phyloP scores from a whole-genome alignment of 2,329 filamentous ascomycete genomes.

The Kalmusia sp. region DNA sequence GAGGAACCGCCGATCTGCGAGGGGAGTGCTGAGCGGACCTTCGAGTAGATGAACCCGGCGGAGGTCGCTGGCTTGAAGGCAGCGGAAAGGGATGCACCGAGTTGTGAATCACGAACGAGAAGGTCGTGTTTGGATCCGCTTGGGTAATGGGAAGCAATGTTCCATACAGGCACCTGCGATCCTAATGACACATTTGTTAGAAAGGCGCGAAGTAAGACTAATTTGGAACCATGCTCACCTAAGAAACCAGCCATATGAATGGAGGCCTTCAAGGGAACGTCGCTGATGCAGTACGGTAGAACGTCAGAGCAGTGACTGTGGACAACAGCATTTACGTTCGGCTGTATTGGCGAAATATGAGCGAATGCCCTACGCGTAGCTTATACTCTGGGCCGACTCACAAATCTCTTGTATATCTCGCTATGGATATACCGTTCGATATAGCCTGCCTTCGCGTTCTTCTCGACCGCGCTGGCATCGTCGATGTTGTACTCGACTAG shows the following conservation, averaged over 20 bases:
- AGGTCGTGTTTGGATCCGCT: constrained; percentile 42
- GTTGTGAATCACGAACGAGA: constrained; percentile 39
- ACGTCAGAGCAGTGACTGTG: constrained; percentile 53
- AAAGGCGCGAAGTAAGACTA: not conserved
- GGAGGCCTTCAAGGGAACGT: constrained; percentile 46
- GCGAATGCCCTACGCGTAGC: not conserved
- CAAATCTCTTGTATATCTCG: constrained; percentile 54
- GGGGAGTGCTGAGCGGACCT: constrained; percentile 45
- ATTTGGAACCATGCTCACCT: constrained; percentile 28
- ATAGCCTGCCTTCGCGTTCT: constrained; percentile 43
- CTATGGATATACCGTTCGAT: constrained; percentile 55
- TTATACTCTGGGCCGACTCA: not conserved
- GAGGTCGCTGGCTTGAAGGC: constrained; percentile 47
- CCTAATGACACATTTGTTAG: constrained; percentile 23
- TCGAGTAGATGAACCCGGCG: constrained; percentile 46
- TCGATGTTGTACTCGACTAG: constrained; percentile 54
- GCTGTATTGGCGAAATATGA: constrained; percentile 7
- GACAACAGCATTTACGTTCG: constrained; percentile 51
- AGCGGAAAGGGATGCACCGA: constrained; percentile 45
- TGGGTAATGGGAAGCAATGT: constrained; percentile 36
- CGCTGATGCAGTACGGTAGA: constrained; percentile 51
- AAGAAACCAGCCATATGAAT: constrained; percentile 55
- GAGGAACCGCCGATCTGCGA: constrained; percentile 39
- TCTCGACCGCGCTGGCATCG: constrained; percentile 47
- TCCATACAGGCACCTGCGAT: constrained; percentile 45